Base-by-base conservation (phyloP, 2,329 filamentous ascomycete genomes). In the Stachybotrys elegans region DNA sequence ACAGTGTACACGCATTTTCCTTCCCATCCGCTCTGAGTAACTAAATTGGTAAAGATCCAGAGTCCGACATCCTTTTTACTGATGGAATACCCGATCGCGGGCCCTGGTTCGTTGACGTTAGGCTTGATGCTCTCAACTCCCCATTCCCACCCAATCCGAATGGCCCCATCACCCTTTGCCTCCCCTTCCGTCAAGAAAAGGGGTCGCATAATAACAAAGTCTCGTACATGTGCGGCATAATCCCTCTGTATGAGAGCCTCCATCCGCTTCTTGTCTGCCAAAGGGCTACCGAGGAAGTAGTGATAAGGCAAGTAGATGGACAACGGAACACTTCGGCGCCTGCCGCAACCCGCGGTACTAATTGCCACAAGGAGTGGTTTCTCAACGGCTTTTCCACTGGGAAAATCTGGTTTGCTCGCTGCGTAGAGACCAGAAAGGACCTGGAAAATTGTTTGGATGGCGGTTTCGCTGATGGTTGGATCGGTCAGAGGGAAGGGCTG, bases 131-230 rank as follows among this genome's bases (percentile, higher is more conserved):
- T 13, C 6, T 32, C 40, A 12, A 42, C 9, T 13, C 40, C 40
- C 40, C 40, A 42, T 42, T 42, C 40, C 40, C 40, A 42, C 14
- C 40, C 40, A 19, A 42, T n/a, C 29, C 40, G 34, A 9, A 42
- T 17, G 13, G n/a, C 29, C 6, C 19, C 19, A 34, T 42, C 29
- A 14, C 27, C 40, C 22, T 9, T 42, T 16, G 40, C 40, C n/a
- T 42, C 29, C 17, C 40, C 40, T 22, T 42, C 29, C 17, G 40
- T 34, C 20, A 42, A 35, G 19, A 42, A 34, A 9, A 23, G 20
- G 9, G 40, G 40, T 7, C 40, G 40, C 40, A 42, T 42, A 42
- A 42, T 17, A 9, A 42, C 40, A 34, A 35, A 42, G 21, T 42
- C 40, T 22, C 40, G 25, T 22, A 35, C 20, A 22, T 42, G 27